Evolutionary conservation across 1,139 yeast genomes (phyloP).

Genomic region (Saccharomyces hybrid): DNA sequence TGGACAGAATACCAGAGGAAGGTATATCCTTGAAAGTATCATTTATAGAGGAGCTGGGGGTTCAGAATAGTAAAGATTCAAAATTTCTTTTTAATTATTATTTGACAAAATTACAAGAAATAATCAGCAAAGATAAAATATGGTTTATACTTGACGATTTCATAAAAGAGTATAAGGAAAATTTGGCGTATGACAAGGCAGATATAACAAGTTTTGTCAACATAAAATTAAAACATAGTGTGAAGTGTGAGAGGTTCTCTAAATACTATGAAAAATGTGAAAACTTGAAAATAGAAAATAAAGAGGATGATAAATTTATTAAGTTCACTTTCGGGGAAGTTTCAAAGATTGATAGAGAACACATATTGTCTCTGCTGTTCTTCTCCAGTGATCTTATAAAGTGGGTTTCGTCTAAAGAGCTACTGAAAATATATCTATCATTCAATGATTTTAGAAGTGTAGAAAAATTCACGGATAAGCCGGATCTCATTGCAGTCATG

Average conservation of each 20-base stretch:
- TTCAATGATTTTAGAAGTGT: constrained; percentile 25
- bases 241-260: constrained; percentile 9
- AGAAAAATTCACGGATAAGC: constrained; percentile 13
- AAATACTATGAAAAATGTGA: constrained; percentile 10
- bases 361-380: constrained; percentile 17
- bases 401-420: constrained; percentile 8
- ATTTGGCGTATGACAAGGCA: constrained; percentile 23
- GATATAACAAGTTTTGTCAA: constrained; percentile 15
- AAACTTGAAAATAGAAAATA: constrained; percentile 7
- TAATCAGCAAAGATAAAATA: constrained; percentile 13
- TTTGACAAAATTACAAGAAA: constrained; percentile 18
- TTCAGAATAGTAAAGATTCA: constrained; percentile 16
- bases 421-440: constrained; percentile 11
- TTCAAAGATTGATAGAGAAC: constrained; percentile 16
- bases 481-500: constrained; percentile 17
- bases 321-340: constrained; percentile 8
- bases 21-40: constrained; percentile 18
- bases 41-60: constrained; percentile 23
- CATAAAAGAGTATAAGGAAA: constrained; percentile 18
- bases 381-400: constrained; percentile 7
- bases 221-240: constrained; percentile 14
- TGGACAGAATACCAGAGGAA: constrained; percentile 12
- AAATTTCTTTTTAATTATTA: constrained; percentile 25
- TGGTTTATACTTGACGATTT: constrained; percentile 13
- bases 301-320: constrained; percentile 3